Conservation (phyloP, 176 grass and related monocot species). For the Musa troglodytarum region DNA sequence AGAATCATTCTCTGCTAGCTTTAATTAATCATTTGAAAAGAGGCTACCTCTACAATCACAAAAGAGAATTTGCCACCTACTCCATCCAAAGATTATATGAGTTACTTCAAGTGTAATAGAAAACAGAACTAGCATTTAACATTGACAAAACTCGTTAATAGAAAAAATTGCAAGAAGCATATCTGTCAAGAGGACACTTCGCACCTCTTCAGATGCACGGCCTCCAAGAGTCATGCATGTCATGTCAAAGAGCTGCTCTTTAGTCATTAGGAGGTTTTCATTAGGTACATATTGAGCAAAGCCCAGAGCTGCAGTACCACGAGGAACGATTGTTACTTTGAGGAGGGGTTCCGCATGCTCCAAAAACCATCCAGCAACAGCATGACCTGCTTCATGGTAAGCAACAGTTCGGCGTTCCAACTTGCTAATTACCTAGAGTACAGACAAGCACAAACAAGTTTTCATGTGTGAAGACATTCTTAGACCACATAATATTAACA, state of each 20-base stretch:
- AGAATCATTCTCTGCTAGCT: not conserved
- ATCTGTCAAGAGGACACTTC: not conserved
- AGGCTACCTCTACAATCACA: not conserved
- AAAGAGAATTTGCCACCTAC: not conserved
- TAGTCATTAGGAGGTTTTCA: constrained; percentile 94
- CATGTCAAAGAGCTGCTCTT: constrained; percentile 85
- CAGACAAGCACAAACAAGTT: not conserved
- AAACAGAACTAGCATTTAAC: too few species aligned
- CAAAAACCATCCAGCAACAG: constrained; percentile 94
- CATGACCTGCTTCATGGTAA: constrained; percentile 95
- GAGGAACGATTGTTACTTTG: constrained; percentile 92
- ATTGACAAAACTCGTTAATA: not conserved
- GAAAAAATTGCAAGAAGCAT: not conserved
- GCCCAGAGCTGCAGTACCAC: constrained; percentile 79
- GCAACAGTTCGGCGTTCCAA: constrained; percentile 76
- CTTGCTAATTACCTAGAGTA: constrained; percentile 72
- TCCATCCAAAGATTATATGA: too few species aligned
- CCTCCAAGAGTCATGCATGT: constrained; percentile 95
- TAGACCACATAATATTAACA: too few species aligned
- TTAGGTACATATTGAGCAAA: constrained; percentile 85
- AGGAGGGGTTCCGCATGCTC: constrained; percentile 85
- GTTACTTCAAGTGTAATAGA: too few species aligned
- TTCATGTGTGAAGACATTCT: constrained; percentile 8
- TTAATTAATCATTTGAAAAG: not conserved
- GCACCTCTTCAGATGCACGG: constrained; percentile 81